These are phyloP conservation scores for Epichloe sp. DNA, from an alignment of 2,329 filamentous ascomycete species.

Conservation along the genomic window DNA sequence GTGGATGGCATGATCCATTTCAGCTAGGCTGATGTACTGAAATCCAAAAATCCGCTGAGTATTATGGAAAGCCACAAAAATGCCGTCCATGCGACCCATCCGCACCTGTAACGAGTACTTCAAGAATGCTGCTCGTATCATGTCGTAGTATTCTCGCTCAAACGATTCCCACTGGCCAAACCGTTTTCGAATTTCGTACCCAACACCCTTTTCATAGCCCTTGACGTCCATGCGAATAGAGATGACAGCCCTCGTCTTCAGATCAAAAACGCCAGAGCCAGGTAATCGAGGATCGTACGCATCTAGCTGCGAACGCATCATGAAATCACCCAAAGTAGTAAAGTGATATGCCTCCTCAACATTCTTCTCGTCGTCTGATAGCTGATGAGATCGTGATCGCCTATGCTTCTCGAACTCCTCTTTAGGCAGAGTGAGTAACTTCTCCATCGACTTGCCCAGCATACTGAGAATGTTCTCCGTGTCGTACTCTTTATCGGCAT, in stretches of 20 bases:
- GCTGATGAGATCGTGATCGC: conserved; percentile 49
- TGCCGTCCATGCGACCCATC: conserved; percentile 97
- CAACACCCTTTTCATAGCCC: conserved; percentile 59
- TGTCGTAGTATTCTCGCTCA: conserved; percentile 91
- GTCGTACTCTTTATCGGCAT: conserved; percentile 89
- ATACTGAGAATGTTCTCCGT: conserved; percentile 75
- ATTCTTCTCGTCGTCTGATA: conserved; percentile 58
- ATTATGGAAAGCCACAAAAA: conserved; percentile 95
- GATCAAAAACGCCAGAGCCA: conserved; percentile 85
- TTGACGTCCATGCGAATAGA: conserved; percentile 77
- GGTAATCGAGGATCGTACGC: conserved; percentile 77
- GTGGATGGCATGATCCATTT: conserved; percentile 88
- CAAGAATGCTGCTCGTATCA: conserved; percentile 86
- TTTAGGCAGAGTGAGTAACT: conserved; percentile 72
- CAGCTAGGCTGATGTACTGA: conserved; percentile 75
- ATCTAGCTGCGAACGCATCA: conserved; percentile 92
- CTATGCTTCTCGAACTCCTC: conserved; percentile 80
- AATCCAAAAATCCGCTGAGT: conserved; percentile 93
- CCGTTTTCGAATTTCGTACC: conserved; percentile 71
- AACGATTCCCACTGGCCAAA: conserved; percentile 80
- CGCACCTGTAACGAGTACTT: conserved; percentile 96
- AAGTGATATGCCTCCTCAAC: conserved; percentile 77
- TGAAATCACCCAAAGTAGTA: conserved; percentile 70
- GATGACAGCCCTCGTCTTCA: conserved; percentile 88
- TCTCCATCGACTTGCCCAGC: conserved; percentile 93